Evolutionary conservation across 805 yeast species (phyloP).

Genomic region (Kluyveromyces wickerhamii): DNA sequence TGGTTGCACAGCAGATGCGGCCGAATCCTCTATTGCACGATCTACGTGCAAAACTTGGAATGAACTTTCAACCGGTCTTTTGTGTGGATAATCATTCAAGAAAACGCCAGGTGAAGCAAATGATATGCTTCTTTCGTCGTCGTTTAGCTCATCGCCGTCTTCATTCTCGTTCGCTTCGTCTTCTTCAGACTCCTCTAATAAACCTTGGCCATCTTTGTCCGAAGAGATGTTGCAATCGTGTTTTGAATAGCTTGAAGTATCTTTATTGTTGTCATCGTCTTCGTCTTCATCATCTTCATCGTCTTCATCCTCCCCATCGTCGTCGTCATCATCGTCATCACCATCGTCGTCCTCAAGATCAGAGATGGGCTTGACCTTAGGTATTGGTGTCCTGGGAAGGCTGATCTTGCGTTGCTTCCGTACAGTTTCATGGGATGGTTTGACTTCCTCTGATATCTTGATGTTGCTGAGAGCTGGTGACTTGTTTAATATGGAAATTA

Average conservation of each 20-base stretch:
- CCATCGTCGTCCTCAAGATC: neutral
- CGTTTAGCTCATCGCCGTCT: neutral
- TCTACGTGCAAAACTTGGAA: slow-evolving; percentile 6
- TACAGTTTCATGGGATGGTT: neutral
- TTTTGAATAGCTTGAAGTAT: too few relatives aligned
- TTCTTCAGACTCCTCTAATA: neutral
- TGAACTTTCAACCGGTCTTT: slow-evolving; percentile 5
- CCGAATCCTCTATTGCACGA: neutral
- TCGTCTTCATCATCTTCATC: slow-evolving; percentile 2
- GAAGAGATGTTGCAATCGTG: too few relatives aligned
- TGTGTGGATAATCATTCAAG: slow-evolving; percentile 5
- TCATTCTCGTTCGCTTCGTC: neutral
- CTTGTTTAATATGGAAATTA: neutral
- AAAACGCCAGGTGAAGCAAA: slow-evolving; percentile 5
- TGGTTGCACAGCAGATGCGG: neutral
- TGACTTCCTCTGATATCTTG: neutral
- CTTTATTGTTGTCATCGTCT: too few relatives aligned
- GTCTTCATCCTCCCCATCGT: neutral
- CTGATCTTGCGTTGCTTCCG: neutral
- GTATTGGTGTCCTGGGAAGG: slow-evolving; percentile 12
- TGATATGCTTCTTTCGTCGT: neutral
- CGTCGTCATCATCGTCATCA: neutral
- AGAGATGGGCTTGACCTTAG: slow-evolving; percentile 2
- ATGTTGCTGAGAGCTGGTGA: neutral
- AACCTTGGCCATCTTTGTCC: too few relatives aligned